Percentiles rank a stretch among this genome's conserved stretches.
These are phyloP conservation scores for Eremomyces bilateralis DNA, from an alignment of 495 filamentous ascomycete genomes.

Conservation along the genomic window DNA sequence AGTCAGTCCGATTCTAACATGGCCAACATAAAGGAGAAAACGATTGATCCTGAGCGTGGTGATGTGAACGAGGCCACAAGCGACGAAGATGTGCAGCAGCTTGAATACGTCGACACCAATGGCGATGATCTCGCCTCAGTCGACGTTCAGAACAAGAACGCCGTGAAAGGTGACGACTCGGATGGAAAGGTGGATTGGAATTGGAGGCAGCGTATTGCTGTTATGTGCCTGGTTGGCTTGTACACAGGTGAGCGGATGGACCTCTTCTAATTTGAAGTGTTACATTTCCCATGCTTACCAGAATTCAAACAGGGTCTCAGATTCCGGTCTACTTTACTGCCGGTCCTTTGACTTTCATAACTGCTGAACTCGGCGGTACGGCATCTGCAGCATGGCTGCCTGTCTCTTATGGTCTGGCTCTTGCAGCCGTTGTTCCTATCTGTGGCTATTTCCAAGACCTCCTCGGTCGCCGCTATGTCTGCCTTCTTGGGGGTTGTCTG, in stretches of 20 bases:
- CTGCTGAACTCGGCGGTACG: conserved; percentile 7
- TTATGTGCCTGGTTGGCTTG: conserved; percentile 12
- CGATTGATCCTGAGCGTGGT: no score
- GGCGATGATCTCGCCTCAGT: no score
- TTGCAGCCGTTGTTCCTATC: conserved; percentile 13
- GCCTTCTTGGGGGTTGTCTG: conserved; percentile 9
- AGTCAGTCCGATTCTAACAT: no score
- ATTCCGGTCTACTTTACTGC: conserved; percentile 16
- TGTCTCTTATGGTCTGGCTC: conserved; percentile 11
- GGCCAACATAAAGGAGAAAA: no score
- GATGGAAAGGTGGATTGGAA: conserved; percentile 13
- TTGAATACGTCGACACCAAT: no score
- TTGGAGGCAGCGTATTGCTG: conserved; percentile 7
- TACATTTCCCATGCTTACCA: conserved; percentile 1
- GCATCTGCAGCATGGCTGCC: conserved; percentile 12
- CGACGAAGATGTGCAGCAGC: no score
- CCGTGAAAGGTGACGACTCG: conserved; percentile 14
- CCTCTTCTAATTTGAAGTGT: not conserved
- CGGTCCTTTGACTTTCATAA: conserved; percentile 12
- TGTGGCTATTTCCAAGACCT: conserved; percentile 15
- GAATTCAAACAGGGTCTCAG: conserved; percentile 13
- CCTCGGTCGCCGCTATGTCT: conserved; percentile 14
- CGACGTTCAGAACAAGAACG: conserved; percentile 10
- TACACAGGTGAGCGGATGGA: conserved; percentile 10
- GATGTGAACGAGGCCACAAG: no score